Evolutionary conservation across 2,329 filamentous ascomycete species (phyloP), one percentile per base, ranked within the genome.

Genomic region (Ophiostoma novo-ulmi): DNA sequence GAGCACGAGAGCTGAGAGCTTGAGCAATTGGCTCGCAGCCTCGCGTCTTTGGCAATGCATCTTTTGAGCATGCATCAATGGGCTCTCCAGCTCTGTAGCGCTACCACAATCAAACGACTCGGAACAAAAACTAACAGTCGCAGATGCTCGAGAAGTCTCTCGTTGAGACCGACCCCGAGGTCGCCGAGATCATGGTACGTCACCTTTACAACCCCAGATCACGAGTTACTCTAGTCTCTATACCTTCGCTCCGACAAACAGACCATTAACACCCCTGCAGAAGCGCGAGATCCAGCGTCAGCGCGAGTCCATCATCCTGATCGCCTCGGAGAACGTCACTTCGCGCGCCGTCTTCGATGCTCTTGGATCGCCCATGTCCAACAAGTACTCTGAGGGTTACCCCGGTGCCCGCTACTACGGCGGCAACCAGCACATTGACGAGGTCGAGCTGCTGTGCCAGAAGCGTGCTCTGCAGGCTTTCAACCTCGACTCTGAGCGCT

Each of bases 331-430:
- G 86, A 99, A 99, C 86, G 94, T 99, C 83, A 99, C 95, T 72
- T 99, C 95, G 74, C 93, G 94, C 77, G 94, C 95, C 78, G 95
- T 99, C 78, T 97, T 97, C 84, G 94, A 99, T 84, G 95, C 95
- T 73, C 89, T 99, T 75, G 95, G 95, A 78, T 94, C 90, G 72
- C 91, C 91, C 81, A 96, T 95, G 91, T 93, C 92, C 82, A 97
- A 99, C 88, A 99, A 99, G 86, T 99, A 99, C 88, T 97, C 93
- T 22, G 95, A 99, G 86, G 95, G 95, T 75, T 97, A 97, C 82
- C 95, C 95, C 76, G 95, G 95, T 80, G 95, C 95, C 77, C 91
- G 95, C 82, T 99, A 99, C 88, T 99, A 99, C 79, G 95, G 95
- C 79, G 95, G 95, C 79, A 99, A 99, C 85, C 91, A 99, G 87